These are phyloP conservation scores for Botryotinia calthae DNA, from an alignment of 2,329 filamentous ascomycete genomes.

Conservation along the genomic window DNA sequence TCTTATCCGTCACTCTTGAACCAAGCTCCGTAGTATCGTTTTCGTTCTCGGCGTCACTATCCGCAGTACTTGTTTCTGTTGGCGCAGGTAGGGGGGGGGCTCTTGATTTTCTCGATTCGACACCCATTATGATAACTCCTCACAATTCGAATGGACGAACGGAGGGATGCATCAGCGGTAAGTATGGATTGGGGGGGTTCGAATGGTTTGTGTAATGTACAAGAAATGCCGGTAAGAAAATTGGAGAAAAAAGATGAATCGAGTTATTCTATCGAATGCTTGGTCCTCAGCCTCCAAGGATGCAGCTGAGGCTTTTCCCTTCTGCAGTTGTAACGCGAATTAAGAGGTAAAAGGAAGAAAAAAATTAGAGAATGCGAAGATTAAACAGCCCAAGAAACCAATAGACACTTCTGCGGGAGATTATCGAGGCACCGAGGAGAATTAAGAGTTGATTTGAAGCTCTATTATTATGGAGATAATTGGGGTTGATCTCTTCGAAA, in stretches of 20 bases:
- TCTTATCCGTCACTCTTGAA: constrained; percentile 65
- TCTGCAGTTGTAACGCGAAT: neutral
- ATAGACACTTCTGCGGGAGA: neutral
- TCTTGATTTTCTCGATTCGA: constrained; percentile 46
- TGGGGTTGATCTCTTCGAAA: constrained; percentile 12
- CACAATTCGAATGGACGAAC: constrained; percentile 16
- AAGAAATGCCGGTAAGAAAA: neutral
- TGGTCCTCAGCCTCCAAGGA: constrained; percentile 13
- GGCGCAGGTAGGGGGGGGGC: constrained; percentile 72
- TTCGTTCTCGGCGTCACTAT: constrained; percentile 54
- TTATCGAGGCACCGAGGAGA: neutral
- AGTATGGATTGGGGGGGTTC: neutral
- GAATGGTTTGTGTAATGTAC: constrained; percentile 9
- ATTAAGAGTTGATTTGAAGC: constrained; percentile 1
- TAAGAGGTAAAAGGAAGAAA: neutral
- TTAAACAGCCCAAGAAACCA: neutral
- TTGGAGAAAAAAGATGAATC: constrained; percentile 2
- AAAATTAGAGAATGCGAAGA: neutral
- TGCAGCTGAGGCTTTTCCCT: constrained; percentile 13
- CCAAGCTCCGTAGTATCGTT: constrained; percentile 58
- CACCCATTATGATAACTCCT: constrained; percentile 35
- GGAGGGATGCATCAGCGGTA: constrained; percentile 18
- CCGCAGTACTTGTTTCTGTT: constrained; percentile 57
- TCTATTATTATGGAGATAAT: constrained; percentile 8
- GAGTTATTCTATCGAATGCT: neutral